A percentile compares a stretch with the other conserved stretches of the same genome.
Conservation (phyloP, 1,284 basidiomycete species). For the Heterobasidion parviporum region DNA sequence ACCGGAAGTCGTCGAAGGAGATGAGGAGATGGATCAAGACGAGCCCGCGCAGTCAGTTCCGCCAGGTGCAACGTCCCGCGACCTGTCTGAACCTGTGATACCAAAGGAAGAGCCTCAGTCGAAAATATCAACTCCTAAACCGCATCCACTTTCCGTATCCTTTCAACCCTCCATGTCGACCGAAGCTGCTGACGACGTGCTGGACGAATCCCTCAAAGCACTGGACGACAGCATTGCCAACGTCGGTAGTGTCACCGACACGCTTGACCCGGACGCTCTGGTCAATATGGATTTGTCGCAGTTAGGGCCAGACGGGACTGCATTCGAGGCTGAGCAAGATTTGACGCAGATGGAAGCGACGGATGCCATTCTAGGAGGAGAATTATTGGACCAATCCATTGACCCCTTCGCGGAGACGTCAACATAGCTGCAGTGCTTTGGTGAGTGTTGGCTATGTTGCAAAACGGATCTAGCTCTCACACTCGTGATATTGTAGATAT, state of each 20-base stretch:
- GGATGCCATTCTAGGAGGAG: slow-evolving; percentile 48
- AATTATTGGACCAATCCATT: slow-evolving; percentile 46
- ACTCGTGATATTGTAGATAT: no score
- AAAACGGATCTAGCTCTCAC: neutral
- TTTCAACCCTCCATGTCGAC: slow-evolving; percentile 27
- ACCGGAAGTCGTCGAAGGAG: slow-evolving; percentile 51
- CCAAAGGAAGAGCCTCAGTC: slow-evolving; percentile 37
- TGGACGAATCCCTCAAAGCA: slow-evolving; percentile 36
- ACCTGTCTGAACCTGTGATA: slow-evolving; percentile 24
- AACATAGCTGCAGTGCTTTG: slow-evolving; percentile 7
- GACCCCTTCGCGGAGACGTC: slow-evolving; percentile 45
- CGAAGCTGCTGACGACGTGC: slow-evolving; percentile 18
- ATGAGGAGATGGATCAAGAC: slow-evolving; percentile 58
- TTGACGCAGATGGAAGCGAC: slow-evolving; percentile 45
- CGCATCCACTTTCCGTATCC: slow-evolving; percentile 37
- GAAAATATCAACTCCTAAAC: slow-evolving; percentile 58
- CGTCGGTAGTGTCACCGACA: slow-evolving; percentile 15
- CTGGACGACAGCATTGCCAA: slow-evolving; percentile 33
- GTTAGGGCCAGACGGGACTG: slow-evolving; percentile 57
- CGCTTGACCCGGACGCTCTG: slow-evolving; percentile 7
- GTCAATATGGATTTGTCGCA: slow-evolving; percentile 46
- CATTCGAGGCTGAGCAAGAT: slow-evolving; percentile 45
- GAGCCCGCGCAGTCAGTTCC: slow-evolving; percentile 46
- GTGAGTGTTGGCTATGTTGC: neutral
- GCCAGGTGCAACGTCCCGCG: slow-evolving; percentile 26